A percentile compares a stretch with the other conserved stretches of the same genome.
Evolutionary conservation across 2,329 filamentous ascomycete genomes (phyloP).

Genomic region (Mycosphaerella sp.): DNA sequence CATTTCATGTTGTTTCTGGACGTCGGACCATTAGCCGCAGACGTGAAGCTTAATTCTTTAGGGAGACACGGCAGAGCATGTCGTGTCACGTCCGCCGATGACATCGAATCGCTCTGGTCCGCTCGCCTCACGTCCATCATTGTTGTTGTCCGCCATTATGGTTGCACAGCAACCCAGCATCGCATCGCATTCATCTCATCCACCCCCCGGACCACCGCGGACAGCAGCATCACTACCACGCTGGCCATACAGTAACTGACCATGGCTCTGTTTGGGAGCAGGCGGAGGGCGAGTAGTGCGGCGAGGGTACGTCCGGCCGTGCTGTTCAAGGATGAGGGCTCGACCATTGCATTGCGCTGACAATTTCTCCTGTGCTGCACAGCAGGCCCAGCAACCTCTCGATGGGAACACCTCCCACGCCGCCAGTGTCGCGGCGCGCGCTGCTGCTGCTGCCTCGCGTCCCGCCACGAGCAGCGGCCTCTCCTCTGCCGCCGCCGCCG

Average conservation of each 20-base stretch:
- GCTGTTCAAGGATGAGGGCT: background rate
- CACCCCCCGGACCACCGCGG: too few species aligned
- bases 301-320: slow-evolving; percentile 9
- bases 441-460: slow-evolving; percentile 69
- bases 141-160: too few species aligned
- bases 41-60: too few species aligned
- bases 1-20: background rate
- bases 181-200: too few species aligned
- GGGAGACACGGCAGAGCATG: background rate
- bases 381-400: slow-evolving; percentile 9
- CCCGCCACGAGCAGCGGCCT: slow-evolving; percentile 59
- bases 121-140: too few species aligned
- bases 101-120: background rate
- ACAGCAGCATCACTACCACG: too few species aligned
- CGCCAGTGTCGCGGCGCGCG: slow-evolving; percentile 66
- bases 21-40: too few species aligned
- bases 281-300: slow-evolving; percentile 19
- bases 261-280: slow-evolving; percentile 18
- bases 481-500: slow-evolving; percentile 79
- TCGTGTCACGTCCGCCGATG: background rate
- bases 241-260: background rate
- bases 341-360: background rate
- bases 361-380: background rate
- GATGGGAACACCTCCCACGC: slow-evolving; percentile 34
- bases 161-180: too few species aligned